phyloP scores from a whole-genome alignment of 805 yeast species.

The Cyberlindnera veronae region DNA sequence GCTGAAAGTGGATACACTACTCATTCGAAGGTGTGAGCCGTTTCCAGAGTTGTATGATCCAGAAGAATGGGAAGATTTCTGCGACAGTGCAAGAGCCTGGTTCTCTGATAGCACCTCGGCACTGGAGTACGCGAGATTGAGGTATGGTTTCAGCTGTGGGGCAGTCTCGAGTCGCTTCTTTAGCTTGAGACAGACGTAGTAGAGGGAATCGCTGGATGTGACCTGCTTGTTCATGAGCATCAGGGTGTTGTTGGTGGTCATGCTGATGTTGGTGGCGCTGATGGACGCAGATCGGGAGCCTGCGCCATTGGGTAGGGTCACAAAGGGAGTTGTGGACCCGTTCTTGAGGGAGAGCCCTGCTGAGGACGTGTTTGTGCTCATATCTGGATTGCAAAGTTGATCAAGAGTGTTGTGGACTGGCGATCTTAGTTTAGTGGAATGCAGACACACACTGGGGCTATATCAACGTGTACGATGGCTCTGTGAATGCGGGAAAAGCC shows the following conservation, averaged over 20 bases:
- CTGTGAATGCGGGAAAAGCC: too few relatives aligned
- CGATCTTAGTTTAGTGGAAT: too few relatives aligned
- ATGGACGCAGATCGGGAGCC: slow-evolving; percentile 13
- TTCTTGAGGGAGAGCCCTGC: slow-evolving; percentile 9
- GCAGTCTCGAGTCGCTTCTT: slow-evolving; percentile 53
- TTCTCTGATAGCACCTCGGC: slow-evolving; percentile 71
- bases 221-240: slow-evolving; percentile 63
- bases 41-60: slow-evolving; percentile 6
- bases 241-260: slow-evolving; percentile 24
- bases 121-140: slow-evolving; percentile 57
- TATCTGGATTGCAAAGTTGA: background rate
- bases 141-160: slow-evolving; percentile 65
- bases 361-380: slow-evolving; percentile 7
- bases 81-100: slow-evolving; percentile 53
- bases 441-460: background rate
- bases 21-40: slow-evolving; percentile 29
- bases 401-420: too few relatives aligned
- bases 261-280: slow-evolving; percentile 5
- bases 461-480: too few relatives aligned
- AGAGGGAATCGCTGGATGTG: slow-evolving; percentile 62
- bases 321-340: slow-evolving; percentile 7
- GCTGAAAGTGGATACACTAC: slow-evolving; percentile 32
- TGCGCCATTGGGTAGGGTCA: slow-evolving; percentile 6
- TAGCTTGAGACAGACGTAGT: slow-evolving; percentile 58
- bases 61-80: slow-evolving; percentile 24